Conservation (phyloP, 139 green algal genomes). For the Chlamydomonas eustigma region DNA sequence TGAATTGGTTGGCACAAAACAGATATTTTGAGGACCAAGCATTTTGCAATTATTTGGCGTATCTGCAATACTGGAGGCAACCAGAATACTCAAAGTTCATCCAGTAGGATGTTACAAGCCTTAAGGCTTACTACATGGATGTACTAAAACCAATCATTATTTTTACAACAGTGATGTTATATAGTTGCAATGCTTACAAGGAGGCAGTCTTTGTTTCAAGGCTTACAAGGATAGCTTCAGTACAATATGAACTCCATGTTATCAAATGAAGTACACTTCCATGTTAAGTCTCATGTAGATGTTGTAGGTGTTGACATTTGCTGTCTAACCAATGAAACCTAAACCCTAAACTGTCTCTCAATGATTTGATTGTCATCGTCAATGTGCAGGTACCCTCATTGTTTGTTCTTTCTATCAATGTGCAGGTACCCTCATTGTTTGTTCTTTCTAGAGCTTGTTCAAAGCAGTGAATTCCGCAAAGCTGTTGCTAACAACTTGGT, state of each 20-base stretch:
- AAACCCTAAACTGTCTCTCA: no score
- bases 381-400: constrained; percentile 73
- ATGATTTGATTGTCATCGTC: no score
- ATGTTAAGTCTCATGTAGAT: no score
- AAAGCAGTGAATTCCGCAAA: constrained; percentile 68
- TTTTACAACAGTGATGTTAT: no score
- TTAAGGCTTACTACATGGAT: background rate
- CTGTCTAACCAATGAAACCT: no score
- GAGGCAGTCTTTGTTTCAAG: no score
- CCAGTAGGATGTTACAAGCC: constrained; percentile 41
- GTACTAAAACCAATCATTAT: no score
- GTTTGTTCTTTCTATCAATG: background rate
- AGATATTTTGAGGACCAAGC: constrained; percentile 75
- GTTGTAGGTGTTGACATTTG: no score
- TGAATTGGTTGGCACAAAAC: constrained; percentile 87
- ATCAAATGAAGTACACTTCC: no score
- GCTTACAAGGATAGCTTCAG: no score
- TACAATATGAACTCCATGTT: no score
- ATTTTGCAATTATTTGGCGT: constrained; percentile 87
- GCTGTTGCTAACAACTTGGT: constrained; percentile 38
- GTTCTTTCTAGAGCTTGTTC: constrained; percentile 79
- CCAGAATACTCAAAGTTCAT: constrained; percentile 79
- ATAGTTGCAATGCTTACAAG: no score
- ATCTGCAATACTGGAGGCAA: constrained; percentile 88
- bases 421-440: constrained; percentile 80